phyloP scores from a whole-genome alignment of 176 grass and related monocot species.

The Raddia guianensis region DNA sequence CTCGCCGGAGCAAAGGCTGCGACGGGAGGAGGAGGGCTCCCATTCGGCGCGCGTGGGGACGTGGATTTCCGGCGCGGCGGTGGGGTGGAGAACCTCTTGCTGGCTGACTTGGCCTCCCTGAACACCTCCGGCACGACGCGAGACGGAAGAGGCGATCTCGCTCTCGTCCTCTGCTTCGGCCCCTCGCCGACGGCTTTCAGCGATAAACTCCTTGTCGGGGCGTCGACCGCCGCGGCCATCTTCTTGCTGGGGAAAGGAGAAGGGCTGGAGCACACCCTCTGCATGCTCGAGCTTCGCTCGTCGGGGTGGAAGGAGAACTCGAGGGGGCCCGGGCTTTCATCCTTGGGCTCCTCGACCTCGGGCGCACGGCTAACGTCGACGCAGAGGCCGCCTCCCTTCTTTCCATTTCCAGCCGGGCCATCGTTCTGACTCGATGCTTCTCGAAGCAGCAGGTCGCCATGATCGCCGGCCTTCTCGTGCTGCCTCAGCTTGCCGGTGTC shows the following conservation, averaged over 20 bases:
- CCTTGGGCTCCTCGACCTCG: background rate
- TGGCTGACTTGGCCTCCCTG: slow-evolving; percentile 63
- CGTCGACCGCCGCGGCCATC: background rate
- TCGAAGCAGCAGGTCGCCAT: background rate
- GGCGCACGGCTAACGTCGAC: background rate
- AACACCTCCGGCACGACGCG: slow-evolving; percentile 62
- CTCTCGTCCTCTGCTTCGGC: slow-evolving; percentile 46
- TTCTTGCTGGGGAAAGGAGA: slow-evolving; percentile 45
- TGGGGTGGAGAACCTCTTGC: slow-evolving; percentile 76
- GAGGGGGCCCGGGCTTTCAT: slow-evolving; percentile 14
- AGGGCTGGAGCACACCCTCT: slow-evolving; percentile 47
- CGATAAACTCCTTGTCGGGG: slow-evolving; percentile 24
- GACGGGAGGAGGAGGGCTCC: background rate
- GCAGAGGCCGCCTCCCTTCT: slow-evolving; percentile 28
- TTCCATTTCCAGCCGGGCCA: slow-evolving; percentile 11
- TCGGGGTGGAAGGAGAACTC: slow-evolving; percentile 66
- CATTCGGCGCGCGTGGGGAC: background rate
- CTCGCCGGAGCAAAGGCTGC: background rate
- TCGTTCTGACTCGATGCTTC: background rate
- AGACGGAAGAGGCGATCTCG: slow-evolving; percentile 60
- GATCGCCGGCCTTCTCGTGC: slow-evolving; percentile 7
- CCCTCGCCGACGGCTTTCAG: background rate
- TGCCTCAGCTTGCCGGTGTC: background rate
- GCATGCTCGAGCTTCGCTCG: slow-evolving; percentile 36
- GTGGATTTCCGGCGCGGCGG: slow-evolving; percentile 57